A percentile compares a stretch with the other conserved stretches of the same genome.
Evolutionary conservation across 1,284 basidiomycete species (phyloP).

Genomic region (Melampsora larici-populina): DNA sequence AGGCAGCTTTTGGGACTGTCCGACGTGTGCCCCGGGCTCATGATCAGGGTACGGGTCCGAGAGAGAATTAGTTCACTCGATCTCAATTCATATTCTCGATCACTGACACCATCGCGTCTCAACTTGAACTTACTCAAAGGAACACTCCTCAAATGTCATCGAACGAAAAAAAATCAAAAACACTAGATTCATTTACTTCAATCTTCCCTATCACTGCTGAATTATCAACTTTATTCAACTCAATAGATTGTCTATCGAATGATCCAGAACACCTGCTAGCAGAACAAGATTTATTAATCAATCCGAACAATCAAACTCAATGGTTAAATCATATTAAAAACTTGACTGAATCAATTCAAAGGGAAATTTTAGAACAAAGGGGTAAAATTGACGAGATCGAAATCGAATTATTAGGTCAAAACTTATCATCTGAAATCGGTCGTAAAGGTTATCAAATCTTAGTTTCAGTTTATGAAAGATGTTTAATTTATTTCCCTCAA

Average conservation of each 20-base stretch:
- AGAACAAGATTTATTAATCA: conserved; percentile 93
- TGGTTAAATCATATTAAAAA: conserved; percentile 86
- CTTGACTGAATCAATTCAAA: conserved; percentile 65
- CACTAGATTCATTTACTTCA: neutral
- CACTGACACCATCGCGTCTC: too few species aligned
- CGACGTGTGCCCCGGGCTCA: too few species aligned
- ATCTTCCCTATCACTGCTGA: conserved; percentile 4
- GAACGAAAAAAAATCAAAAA: neutral
- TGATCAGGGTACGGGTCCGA: too few species aligned
- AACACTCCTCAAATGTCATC: neutral
- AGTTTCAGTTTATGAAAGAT: conserved; percentile 76
- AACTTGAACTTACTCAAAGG: too few species aligned
- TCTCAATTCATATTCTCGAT: too few species aligned
- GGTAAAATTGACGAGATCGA: conserved; percentile 59
- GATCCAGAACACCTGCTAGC: conserved; percentile 71
- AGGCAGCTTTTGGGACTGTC: too few species aligned
- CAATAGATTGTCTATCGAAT: conserved; percentile 17
- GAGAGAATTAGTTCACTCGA: too few species aligned
- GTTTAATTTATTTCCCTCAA: conserved; percentile 78
- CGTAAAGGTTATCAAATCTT: conserved; percentile 49
- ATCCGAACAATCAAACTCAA: conserved; percentile 81
- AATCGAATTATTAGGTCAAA: conserved; percentile 49
- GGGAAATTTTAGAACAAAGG: conserved; percentile 52
- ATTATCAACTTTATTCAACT: conserved; percentile 6
- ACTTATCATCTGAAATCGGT: conserved; percentile 49